A percentile compares a stretch with the other conserved stretches of the same genome.
phyloP scores from a whole-genome alignment of 2,329 filamentous ascomycete genomes.

The Phoma sp. region DNA sequence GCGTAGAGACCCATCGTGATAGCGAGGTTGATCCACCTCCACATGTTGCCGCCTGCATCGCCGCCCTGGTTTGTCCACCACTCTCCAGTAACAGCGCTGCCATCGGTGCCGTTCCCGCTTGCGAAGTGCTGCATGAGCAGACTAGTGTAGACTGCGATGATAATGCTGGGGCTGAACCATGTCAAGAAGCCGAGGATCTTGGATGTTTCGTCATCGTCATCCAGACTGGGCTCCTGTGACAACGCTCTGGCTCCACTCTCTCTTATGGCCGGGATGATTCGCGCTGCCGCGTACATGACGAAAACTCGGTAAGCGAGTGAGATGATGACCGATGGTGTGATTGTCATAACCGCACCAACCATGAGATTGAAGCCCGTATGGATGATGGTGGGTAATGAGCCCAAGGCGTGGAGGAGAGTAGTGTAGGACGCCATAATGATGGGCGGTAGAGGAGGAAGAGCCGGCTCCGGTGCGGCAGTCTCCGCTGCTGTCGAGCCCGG shows the following conservation, averaged over 20 bases:
- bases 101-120: conserved; percentile 61
- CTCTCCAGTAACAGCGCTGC: conserved; percentile 58
- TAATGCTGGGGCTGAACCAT: conserved; percentile 93
- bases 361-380: conserved; percentile 86
- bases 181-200: conserved; percentile 82
- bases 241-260: conserved; percentile 84
- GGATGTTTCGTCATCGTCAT: conserved; percentile 83
- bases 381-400: conserved; percentile 81
- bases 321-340: conserved; percentile 94
- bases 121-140: conserved; percentile 95
- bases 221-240: conserved; percentile 82
- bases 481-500: conserved; percentile 61
- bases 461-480: conserved; percentile 69
- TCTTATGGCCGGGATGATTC: conserved; percentile 92
- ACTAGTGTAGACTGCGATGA: conserved; percentile 96
- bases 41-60: conserved; percentile 82
- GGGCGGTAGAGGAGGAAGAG: conserved; percentile 93
- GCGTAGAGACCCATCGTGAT: conserved; percentile 90
- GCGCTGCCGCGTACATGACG: conserved; percentile 92
- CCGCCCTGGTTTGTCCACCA: conserved; percentile 89
- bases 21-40: conserved; percentile 92
- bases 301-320: conserved; percentile 92
- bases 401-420: conserved; percentile 83
- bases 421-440: conserved; percentile 99
- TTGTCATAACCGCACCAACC: conserved; percentile 90